Conservation (phyloP, 2,329 filamentous ascomycete genomes). For the Pseudogymnoascus sp. region DNA sequence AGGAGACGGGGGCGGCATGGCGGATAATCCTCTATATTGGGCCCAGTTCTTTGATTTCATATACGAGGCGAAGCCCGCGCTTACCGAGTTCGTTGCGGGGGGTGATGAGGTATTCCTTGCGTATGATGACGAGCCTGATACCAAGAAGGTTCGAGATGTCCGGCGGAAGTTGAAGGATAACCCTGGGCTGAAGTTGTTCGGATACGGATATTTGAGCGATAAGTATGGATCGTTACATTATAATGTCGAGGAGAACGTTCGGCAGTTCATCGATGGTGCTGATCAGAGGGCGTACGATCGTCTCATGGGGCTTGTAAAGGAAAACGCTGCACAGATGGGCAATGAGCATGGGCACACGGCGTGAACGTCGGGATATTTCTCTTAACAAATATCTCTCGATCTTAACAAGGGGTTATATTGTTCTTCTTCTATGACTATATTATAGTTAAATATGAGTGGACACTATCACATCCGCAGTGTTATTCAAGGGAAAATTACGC, state of each 20-base stretch:
- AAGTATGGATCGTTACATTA: background rate
- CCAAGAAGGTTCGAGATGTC: background rate
- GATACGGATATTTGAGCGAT: background rate
- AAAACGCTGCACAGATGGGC: background rate
- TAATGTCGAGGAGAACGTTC: background rate
- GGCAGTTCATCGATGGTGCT: background rate
- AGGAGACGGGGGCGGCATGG: background rate
- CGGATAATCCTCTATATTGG: background rate
- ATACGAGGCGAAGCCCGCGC: background rate
- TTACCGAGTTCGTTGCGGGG: background rate
- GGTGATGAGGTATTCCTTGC: background rate
- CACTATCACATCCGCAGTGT: no score
- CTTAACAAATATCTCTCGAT: background rate
- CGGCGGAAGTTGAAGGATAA: background rate
- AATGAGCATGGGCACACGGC: background rate
- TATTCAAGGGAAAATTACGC: no score
- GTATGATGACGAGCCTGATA: background rate
- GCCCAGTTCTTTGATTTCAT: background rate
- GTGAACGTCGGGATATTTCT: background rate
- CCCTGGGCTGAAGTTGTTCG: background rate
- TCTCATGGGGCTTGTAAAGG: background rate
- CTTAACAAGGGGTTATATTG: background rate
- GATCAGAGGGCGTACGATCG: background rate
- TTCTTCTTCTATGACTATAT: background rate
- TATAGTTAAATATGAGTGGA: background rate